Conservation (phyloP, 495 filamentous ascomycete genomes). For the Hypoxylon rickii region DNA sequence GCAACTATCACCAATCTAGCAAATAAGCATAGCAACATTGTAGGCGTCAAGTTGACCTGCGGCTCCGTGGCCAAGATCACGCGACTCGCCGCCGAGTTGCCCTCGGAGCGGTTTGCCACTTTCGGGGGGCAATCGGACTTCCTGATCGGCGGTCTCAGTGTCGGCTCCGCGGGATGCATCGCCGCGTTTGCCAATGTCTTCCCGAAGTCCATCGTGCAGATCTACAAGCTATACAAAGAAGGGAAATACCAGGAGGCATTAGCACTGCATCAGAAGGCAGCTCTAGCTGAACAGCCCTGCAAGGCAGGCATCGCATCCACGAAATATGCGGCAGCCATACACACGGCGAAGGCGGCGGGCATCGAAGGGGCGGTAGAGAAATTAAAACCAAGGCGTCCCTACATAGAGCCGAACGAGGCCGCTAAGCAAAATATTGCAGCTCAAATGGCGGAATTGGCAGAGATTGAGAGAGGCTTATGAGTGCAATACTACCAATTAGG, state of each 20-base stretch:
- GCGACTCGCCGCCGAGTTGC: conserved; percentile 56
- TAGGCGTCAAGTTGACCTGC: conserved; percentile 72
- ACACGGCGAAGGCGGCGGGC: conserved; percentile 58
- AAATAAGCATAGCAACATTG: conserved; percentile 49
- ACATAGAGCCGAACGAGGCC: conserved; percentile 55
- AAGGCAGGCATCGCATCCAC: conserved; percentile 66
- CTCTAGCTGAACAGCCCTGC: conserved; percentile 57
- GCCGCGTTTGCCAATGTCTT: conserved; percentile 71
- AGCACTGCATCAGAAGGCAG: conserved; percentile 56
- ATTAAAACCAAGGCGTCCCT: conserved; percentile 62
- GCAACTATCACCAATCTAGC: conserved; percentile 62
- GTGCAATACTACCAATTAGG: no score
- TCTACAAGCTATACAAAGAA: conserved; percentile 58
- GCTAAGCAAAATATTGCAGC: conserved; percentile 53
- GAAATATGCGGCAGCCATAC: conserved; percentile 65
- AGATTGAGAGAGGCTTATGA: conserved; percentile 47
- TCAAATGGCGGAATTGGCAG: conserved; percentile 55
- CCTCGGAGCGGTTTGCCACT: conserved; percentile 60
- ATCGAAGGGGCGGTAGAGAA: conserved; percentile 60
- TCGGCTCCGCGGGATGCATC: conserved; percentile 67
- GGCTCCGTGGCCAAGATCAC: conserved; percentile 68
- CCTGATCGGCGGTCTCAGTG: conserved; percentile 63
- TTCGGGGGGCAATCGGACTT: conserved; percentile 76
- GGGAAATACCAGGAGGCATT: conserved; percentile 59
- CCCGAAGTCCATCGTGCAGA: conserved; percentile 56